phyloP scores from a whole-genome alignment of 2,329 filamentous ascomycete genomes.

The Anisogramma anomala region DNA sequence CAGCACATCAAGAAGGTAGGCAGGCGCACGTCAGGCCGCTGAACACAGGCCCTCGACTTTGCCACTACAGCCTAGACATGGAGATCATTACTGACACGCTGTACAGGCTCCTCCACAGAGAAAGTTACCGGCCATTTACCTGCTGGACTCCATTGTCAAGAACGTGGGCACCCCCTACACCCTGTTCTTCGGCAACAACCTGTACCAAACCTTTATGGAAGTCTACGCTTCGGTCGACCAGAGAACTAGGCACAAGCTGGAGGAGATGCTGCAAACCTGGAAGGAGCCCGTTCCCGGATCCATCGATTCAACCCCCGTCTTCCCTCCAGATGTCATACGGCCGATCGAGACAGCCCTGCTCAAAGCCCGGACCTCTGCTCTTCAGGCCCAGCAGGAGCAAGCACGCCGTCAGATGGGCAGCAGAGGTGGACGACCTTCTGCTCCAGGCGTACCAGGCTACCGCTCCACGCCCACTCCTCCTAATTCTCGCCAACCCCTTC shows the following conservation, averaged over 20 bases:
- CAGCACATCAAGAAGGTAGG: slow-evolving; percentile 93
- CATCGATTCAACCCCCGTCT: slow-evolving; percentile 84
- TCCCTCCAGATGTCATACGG: slow-evolving; percentile 72
- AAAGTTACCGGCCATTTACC: slow-evolving; percentile 91
- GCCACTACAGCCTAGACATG: not conserved
- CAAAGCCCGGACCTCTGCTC: slow-evolving; percentile 56
- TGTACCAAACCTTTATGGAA: slow-evolving; percentile 94
- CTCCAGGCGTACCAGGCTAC: slow-evolving; percentile 27
- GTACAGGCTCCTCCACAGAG: slow-evolving; percentile 70
- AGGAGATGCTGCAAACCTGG: slow-evolving; percentile 96
- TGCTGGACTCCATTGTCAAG: slow-evolving; percentile 96
- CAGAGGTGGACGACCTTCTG: slow-evolving; percentile 34
- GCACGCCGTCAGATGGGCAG: slow-evolving; percentile 43
- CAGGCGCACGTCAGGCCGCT: slow-evolving; percentile 18
- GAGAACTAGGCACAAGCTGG: slow-evolving; percentile 76
- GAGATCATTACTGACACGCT: slow-evolving; percentile 16
- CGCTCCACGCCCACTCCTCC: slow-evolving; percentile 68
- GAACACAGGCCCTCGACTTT: not conserved
- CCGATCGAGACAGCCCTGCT: slow-evolving; percentile 91
- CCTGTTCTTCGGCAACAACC: slow-evolving; percentile 79
- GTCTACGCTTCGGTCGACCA: slow-evolving; percentile 83
- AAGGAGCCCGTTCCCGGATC: slow-evolving; percentile 93
- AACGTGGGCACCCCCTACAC: slow-evolving; percentile 98
- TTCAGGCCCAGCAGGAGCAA: slow-evolving; percentile 47
- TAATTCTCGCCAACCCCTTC: slow-evolving; percentile 28